Evolutionary conservation across 2,329 filamentous ascomycete genomes (phyloP).

Genomic region (Camillea tinctor): DNA sequence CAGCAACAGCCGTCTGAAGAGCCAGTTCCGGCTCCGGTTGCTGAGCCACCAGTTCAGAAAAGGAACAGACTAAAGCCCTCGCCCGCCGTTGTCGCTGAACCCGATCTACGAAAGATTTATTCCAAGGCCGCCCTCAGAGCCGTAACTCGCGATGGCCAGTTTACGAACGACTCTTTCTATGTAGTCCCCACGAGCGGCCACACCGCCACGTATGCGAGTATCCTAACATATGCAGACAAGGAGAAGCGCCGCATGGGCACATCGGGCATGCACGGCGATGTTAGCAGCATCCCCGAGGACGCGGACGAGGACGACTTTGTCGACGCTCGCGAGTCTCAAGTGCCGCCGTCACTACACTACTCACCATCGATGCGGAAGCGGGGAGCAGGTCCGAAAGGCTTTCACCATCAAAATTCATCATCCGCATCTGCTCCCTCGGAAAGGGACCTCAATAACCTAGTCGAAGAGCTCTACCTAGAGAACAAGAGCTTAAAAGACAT

Average conservation of each 20-base stretch:
- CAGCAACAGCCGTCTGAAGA: conserved; percentile 40
- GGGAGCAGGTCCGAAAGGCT: conserved; percentile 32
- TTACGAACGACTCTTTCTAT: conserved; percentile 79
- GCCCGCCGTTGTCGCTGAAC: conserved; percentile 47
- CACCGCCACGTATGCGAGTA: conserved; percentile 89
- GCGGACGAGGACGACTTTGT: conserved; percentile 84
- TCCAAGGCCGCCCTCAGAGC: conserved; percentile 82
- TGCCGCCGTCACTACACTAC: conserved; percentile 31
- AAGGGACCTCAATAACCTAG: conserved; percentile 59
- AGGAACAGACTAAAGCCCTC: conserved; percentile 37
- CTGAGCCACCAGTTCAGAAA: conserved; percentile 39
- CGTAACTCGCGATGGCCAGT: conserved; percentile 66
- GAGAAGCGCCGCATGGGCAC: conserved; percentile 60
- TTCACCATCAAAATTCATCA: too few relatives aligned
- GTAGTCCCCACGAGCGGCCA: conserved; percentile 90
- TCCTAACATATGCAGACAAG: conserved; percentile 69
- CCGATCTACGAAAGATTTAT: conserved; percentile 80
- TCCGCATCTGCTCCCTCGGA: conserved; percentile 32
- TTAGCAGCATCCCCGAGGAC: conserved; percentile 45
- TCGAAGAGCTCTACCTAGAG: conserved; percentile 86
- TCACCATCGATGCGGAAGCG: conserved; percentile 42
- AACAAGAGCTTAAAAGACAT: conserved; percentile 83
- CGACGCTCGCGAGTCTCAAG: conserved; percentile 71
- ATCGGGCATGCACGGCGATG: conserved; percentile 40
- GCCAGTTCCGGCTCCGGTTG: conserved; percentile 32